phyloP scores from a whole-genome alignment of 2,329 filamentous ascomycete species.

The Ophiosphaerella narmari region DNA sequence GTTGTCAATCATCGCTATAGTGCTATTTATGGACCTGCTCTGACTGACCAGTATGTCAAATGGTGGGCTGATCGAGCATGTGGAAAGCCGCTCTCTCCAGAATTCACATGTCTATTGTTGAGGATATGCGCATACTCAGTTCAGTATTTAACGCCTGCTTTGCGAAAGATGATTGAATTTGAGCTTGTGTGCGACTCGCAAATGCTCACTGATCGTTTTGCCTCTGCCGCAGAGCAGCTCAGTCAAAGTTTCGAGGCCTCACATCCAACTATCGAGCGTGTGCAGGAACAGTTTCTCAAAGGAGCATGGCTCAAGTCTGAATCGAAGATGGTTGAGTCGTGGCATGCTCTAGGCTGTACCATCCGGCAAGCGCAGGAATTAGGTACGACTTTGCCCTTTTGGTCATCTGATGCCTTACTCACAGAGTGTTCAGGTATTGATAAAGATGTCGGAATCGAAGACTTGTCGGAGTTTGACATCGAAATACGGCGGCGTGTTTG shows the following conservation, averaged over 20 bases:
- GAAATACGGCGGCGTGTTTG: constrained; percentile 55
- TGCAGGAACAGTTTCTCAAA: constrained; percentile 57
- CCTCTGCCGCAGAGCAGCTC: constrained; percentile 50
- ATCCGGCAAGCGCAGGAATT: constrained; percentile 57
- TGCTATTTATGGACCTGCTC: constrained; percentile 52
- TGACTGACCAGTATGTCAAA: constrained; percentile 51
- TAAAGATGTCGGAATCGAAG: constrained; percentile 42
- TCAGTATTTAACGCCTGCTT: constrained; percentile 47
- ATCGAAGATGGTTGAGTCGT: constrained; percentile 54
- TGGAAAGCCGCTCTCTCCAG: constrained; percentile 45
- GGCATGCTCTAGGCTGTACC: constrained; percentile 52
- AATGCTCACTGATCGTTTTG: constrained; percentile 48
- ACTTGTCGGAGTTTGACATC: constrained; percentile 51
- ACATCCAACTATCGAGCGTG: constrained; percentile 51
- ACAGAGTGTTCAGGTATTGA: constrained; percentile 41
- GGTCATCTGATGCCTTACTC: not conserved
- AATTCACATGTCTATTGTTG: constrained; percentile 55
- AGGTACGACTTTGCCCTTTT: constrained; percentile 34
- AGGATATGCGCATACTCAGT: constrained; percentile 54
- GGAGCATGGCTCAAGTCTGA: constrained; percentile 55
- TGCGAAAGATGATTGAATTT: constrained; percentile 50
- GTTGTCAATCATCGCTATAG: constrained; percentile 55
- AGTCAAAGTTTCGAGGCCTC: constrained; percentile 51
- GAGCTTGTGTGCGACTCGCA: constrained; percentile 50
- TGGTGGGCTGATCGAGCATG: constrained; percentile 52